Base-by-base conservation (phyloP, 2,329 filamentous ascomycete genomes). In the Alternaria tenuissima region DNA sequence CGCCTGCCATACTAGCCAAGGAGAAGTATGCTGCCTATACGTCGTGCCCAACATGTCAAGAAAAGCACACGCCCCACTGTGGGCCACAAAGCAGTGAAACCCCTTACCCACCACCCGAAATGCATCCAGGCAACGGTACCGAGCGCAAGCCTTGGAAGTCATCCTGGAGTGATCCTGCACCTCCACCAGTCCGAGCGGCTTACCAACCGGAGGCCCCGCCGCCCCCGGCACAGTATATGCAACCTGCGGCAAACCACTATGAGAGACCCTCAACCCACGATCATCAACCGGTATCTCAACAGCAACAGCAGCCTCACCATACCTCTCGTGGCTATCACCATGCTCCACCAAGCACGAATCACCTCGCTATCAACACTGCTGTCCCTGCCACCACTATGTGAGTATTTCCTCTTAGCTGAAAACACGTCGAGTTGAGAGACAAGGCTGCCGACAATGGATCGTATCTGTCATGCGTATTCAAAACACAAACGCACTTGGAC, bases 1-100 rank as follows among this genome's bases (percentile, higher is more conserved):
- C 72, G 18, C 86, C 94, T 67, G 91, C 90, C 61, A 85, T 96
- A 51, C 92, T 96, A 79, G 94, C 93, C 20, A 96, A 96, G 79
- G 92, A 94, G 66, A 84, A 73, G 36, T 72, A 72, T 2, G 70
- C 59, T 52, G 56, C 57, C 38, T 69, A 68, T 30, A 58, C 66
- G 24, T 62, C 61, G 12, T 72, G 69, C 42, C 55, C 56, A 24
- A 62, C 61, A 24, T 72, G 69, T 49, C 66, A 61, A 34, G 66
- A 64, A 28, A 63, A 66, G 30, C 69, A 72, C 24, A 69, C 76
- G 7, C 76, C 76, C 43, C 75, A 78, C 54, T 75, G 69, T 63
- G 73, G 69, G 52, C 65, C 63, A 16, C 65, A 59, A 28, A 34
- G 42, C 32, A 34, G 41, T 32, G 49, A 62, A 51, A 26, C 28